These are phyloP conservation scores for Arthrinium puccinioides DNA, from an alignment of 2,329 filamentous ascomycete genomes.

Conservation along the genomic window DNA sequence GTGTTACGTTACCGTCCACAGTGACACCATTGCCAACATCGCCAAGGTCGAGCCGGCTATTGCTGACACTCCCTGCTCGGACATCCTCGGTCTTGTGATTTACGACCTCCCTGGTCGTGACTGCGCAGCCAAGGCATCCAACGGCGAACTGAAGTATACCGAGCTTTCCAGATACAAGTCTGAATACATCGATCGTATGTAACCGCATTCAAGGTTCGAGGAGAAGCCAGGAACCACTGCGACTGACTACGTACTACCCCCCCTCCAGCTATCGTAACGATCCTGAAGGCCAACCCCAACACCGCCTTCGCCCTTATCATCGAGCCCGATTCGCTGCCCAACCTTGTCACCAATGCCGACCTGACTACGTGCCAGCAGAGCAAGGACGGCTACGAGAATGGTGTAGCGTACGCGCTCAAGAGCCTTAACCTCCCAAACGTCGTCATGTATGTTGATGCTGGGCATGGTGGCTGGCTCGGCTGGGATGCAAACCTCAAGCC, in stretches of 20 bases:
- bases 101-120: slow-evolving; percentile 55
- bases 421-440: slow-evolving; percentile 47
- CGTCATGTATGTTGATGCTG: slow-evolving; percentile 52
- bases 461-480: slow-evolving; percentile 53
- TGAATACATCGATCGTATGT: slow-evolving; percentile 41
- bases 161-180: slow-evolving; percentile 46
- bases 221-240: too few species aligned
- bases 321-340: slow-evolving; percentile 52
- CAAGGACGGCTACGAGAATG: slow-evolving; percentile 39
- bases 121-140: slow-evolving; percentile 52
- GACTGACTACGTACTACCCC: background rate
- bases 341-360: slow-evolving; percentile 50
- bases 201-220: background rate
- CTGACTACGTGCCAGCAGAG: slow-evolving; percentile 42
- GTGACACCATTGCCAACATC: slow-evolving; percentile 43
- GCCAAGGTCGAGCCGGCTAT: slow-evolving; percentile 41
- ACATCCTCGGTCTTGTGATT: slow-evolving; percentile 41
- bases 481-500: slow-evolving; percentile 48
- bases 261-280: slow-evolving; percentile 29
- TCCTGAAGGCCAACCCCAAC: slow-evolving; percentile 37
- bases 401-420: slow-evolving; percentile 40
- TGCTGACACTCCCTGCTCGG: slow-evolving; percentile 33
- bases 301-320: slow-evolving; percentile 38
- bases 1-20: background rate
- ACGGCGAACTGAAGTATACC: slow-evolving; percentile 47